Percentiles rank a stretch among this genome's conserved stretches.
These are phyloP conservation scores for Penicillium italicum DNA, from an alignment of 2,329 filamentous ascomycete genomes.

Conservation along the genomic window DNA sequence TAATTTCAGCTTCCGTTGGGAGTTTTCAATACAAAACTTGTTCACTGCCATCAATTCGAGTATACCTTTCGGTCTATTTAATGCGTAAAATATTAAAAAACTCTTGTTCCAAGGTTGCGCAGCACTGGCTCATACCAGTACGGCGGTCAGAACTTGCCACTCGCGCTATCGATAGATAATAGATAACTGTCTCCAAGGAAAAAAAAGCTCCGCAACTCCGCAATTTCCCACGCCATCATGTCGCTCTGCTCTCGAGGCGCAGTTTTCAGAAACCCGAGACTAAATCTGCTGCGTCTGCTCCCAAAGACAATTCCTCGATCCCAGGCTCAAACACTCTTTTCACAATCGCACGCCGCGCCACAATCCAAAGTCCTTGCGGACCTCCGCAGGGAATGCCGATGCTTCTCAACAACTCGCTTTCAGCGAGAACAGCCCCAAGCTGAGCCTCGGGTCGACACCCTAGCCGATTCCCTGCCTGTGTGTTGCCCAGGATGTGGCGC, in stretches of 20 bases:
- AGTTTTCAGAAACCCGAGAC: constrained; percentile 16
- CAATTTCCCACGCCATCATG: constrained; percentile 24
- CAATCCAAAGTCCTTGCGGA: neutral
- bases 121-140: constrained; percentile 5
- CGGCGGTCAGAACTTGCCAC: constrained; percentile 16
- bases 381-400: constrained; percentile 13
- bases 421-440: constrained; percentile 5
- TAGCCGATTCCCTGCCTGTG: constrained; percentile 42
- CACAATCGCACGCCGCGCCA: neutral
- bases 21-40: neutral
- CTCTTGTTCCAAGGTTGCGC: neutral
- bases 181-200: constrained; percentile 15
- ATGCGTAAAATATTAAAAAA: neutral
- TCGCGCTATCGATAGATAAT: constrained; percentile 26
- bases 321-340: neutral
- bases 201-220: constrained; percentile 23
- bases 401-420: constrained; percentile 18
- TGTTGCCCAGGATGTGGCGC: constrained; percentile 63
- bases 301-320: neutral
- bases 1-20: neutral
- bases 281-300: neutral
- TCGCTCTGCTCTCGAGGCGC: constrained; percentile 27
- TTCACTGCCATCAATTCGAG: neutral
- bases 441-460: constrained; percentile 12
- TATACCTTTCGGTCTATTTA: neutral